Evolutionary conservation across 441 rosid species (phyloP).

Genomic region (Erysimum pusillum): DNA sequence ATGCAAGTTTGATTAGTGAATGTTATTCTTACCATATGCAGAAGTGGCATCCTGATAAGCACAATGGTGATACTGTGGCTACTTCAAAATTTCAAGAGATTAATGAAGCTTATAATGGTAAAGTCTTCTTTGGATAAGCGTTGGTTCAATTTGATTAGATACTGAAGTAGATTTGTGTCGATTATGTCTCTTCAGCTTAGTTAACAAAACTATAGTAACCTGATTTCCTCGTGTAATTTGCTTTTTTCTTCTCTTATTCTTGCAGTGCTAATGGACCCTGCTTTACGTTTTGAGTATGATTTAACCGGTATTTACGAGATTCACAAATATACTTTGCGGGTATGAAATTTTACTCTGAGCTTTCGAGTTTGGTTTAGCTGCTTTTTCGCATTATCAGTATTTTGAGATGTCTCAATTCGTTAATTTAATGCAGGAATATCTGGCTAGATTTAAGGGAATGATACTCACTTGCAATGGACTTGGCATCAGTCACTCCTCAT

Average conservation of each 20-base stretch:
- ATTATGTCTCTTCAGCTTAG: background rate
- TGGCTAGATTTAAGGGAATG: conserved; percentile 83
- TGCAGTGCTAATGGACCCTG: conserved; percentile 81
- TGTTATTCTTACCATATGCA: conserved; percentile 36
- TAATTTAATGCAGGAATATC: conserved; percentile 65
- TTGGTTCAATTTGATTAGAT: background rate
- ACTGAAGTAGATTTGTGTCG: background rate
- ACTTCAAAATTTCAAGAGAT: conserved; percentile 83
- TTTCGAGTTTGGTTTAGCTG: background rate
- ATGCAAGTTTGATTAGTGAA: background rate
- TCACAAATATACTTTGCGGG: conserved; percentile 77
- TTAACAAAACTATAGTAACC: background rate
- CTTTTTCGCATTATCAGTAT: background rate
- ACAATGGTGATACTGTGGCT: conserved; percentile 68
- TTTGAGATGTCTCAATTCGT: conserved; percentile 20
- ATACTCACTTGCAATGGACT: conserved; percentile 90
- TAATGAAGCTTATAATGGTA: conserved; percentile 81
- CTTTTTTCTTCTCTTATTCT: background rate
- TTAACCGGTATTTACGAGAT: conserved; percentile 74
- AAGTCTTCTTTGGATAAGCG: background rate
- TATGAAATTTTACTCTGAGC: conserved; percentile 43
- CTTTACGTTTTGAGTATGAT: conserved; percentile 76
- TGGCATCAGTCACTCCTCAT: conserved; percentile 63
- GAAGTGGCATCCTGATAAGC: conserved; percentile 94
- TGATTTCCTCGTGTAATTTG: background rate